Evolutionary conservation across 2,329 filamentous ascomycete species (phyloP), one percentile per base, ranked within the genome.

Genomic region (Trichoderma pleuroti): DNA sequence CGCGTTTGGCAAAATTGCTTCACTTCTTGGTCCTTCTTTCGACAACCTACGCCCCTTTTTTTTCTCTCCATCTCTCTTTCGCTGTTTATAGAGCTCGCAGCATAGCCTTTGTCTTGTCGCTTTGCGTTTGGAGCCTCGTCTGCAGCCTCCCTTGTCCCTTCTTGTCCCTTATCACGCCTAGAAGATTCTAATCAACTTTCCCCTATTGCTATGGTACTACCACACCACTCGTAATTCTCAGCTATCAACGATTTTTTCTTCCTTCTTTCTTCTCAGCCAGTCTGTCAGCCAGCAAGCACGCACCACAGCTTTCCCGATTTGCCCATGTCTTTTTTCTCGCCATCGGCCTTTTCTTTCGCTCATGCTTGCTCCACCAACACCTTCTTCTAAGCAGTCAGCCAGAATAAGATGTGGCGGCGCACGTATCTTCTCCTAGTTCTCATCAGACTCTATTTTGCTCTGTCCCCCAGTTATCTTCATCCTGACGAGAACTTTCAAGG

Each of bases 401-500:
- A 71, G 73, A 73, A 36, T 69, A 85, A 76, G 76, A 98, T 98
- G 95, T 97, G 93, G 94, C 90, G 94, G 85, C 91, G 94, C 81
- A 88, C 91, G 73, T 97, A 97, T 82, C 86, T 98, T 73, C 83
- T 97, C 70, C 86, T 99, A 76, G 86, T 97, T 77, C 85, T 96
- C 75, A 89, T 97, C 77, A 92, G 96, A 81, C 87, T 98, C 78
- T 98, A 95, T 88, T 95, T 98, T 80, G 95, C 96, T 72, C 84
- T 98, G 74, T 94, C 92, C 73, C 93, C 96, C 71, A 98, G 95
- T 85, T 99, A 99, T 81, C 88, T 99, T 60, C 96, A 99, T 81
- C 96, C 96, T 6, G 96, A 99, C 84, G 96, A 99, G 86, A 96
- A 98, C 85, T 99, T 99, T 78, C 96, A 99, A 83, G 96, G 96